Base-by-base conservation (phyloP, 2,329 filamentous ascomycete species). In the Penicillium corylophilum region DNA sequence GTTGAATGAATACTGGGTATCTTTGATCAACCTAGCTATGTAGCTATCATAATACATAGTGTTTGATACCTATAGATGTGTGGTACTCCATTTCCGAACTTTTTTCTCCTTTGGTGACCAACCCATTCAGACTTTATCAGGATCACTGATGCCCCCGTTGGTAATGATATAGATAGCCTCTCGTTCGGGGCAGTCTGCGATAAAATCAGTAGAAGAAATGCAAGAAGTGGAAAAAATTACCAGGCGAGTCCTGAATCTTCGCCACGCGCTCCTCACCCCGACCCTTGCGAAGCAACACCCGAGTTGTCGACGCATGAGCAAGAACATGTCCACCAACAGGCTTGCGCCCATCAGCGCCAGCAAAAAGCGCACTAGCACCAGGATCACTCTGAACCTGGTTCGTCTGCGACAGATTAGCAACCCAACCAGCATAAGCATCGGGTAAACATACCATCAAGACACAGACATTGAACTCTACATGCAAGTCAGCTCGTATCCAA, bases 381-480 rank as follows among this genome's bases (percentile, higher is more conserved):
- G 85, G 85, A 60, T 88, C 85, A 51, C 82, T 86, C 71, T 87
- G 85, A 31, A 88, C 85, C 71, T 88, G 85, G 58, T 88, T 88
- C 47, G 85, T 88, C 82, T 82, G 24, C 8, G 9, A 13, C 18
- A 46, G 23, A 24, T 54, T 23, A 54, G 44, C 22, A 16, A 44
- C 53, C 4, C 15, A 39, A 46, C 9, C 12, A 15, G 28, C 26
- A 22, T 12, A 20, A 26, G 23, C 5, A 9, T 16, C 20, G 39
- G 35, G 33, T 15, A 12, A n/a, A 50, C 64, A 56, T 66, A 82
- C 80, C 79, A 85, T 82, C 52, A 85, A 72, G 44, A 85, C 82
- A 44, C 80, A 82, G 52, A 88, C 74, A 62, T 88, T 88, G 73
- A 87, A 88, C 63, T 87, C 85, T 79, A n/a, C 12, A 53, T 9